Evolutionary conservation across 345 rosid genomes (phyloP), one percentile per base, ranked within the genome.

Genomic region (Camelina laxa): DNA sequence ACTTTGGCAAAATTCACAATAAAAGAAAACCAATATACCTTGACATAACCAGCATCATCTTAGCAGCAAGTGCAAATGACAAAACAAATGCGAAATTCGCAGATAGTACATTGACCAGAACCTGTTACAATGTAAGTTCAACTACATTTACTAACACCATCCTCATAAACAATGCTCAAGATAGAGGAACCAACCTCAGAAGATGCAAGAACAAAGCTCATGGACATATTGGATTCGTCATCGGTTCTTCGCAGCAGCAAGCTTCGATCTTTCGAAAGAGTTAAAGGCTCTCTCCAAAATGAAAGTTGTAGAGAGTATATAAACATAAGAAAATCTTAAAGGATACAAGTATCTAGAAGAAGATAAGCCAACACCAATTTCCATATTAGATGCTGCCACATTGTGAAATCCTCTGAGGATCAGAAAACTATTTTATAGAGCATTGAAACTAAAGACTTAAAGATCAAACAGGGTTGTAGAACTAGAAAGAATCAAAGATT

Each of bases 341-440:
- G 89, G 97, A 89, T 89, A 93, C 98, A 88, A 76, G 82, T 84
- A 83, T 94, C 98, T 71, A 91, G 68, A 69, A 90, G 82, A 75
- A 91, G 82, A 76, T 86, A 88, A 72, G 80, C 82, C 44, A 79
- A 12, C 57, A 85, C 65, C 16, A 85, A 60, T 73, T 83, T 94
- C 97, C 89, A 87, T 45, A 91, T 73, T 13, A 90, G 49, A 56
- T 83, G 91, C 95, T 91, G 91, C 83, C 75, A 76, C 56, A 70
- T 54, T 62, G 38, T 69, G 17, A 69, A 76, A 53, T 19, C 70
- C 36, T 67, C 73, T 65, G 7, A 57, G 45, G 33, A 57, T 74
- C 59, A 74, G 66, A 65, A 17, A 47, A 27, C 44, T 16, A 27
- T 48, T 6, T 27, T 35, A 3, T 4, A 6, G n/a, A 49, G 7